phyloP scores from a whole-genome alignment of 164 flowering plant species.

The Stephania japonica region DNA sequence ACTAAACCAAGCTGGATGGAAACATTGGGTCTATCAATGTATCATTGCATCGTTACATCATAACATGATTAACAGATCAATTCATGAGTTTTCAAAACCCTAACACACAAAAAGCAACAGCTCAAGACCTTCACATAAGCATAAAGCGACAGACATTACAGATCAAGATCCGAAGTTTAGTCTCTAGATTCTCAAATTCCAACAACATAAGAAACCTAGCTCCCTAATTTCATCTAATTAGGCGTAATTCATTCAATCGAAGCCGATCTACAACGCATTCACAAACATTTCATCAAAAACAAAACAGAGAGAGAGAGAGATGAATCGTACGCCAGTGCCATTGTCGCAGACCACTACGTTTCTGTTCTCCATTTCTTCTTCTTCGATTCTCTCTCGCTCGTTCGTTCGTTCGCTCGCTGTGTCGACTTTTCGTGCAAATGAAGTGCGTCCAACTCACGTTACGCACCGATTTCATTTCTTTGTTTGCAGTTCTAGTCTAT shows the following conservation, averaged over 20 bases:
- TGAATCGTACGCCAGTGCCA: neutral
- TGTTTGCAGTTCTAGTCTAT: neutral
- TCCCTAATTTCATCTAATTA: neutral
- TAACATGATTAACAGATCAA: too few species aligned
- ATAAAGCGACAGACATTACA: too few species aligned
- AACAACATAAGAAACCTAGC: neutral
- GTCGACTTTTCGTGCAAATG: neutral
- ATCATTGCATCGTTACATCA: too few species aligned
- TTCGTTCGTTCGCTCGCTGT: neutral
- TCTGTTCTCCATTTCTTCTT: neutral
- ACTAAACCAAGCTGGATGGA: too few species aligned
- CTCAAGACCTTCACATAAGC: too few species aligned
- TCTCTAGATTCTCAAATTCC: too few species aligned
- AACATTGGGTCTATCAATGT: too few species aligned
- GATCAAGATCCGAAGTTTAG: too few species aligned
- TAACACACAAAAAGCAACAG: too few species aligned
- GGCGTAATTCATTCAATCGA: neutral
- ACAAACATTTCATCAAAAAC: too few species aligned
- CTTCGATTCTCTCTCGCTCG: neutral
- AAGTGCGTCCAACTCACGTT: neutral
- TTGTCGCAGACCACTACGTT: slow-evolving; percentile 2
- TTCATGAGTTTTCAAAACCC: too few species aligned
- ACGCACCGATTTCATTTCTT: too few species aligned
- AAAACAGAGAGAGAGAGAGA: neutral
- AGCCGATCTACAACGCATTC: neutral